These are phyloP conservation scores for Sicyos edulis DNA, from an alignment of 306 rosid genomes.

Conservation along the genomic window DNA sequence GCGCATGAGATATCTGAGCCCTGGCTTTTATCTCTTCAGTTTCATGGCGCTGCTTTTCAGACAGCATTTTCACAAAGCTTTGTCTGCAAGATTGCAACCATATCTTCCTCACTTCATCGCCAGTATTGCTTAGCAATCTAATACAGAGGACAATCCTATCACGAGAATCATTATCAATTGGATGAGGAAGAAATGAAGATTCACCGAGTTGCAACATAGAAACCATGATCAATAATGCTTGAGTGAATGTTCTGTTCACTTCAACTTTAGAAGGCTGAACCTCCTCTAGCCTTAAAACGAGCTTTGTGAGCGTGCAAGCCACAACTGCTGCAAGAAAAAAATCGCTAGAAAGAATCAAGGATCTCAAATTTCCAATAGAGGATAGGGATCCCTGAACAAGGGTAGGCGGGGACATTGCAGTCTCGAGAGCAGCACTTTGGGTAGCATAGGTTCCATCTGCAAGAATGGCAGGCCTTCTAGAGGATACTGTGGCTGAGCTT, in stretches of 20 bases:
- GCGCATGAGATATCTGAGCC: constrained; percentile 85
- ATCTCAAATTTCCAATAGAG: constrained; percentile 79
- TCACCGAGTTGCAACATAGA: constrained; percentile 89
- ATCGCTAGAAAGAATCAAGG: constrained; percentile 83
- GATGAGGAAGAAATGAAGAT: constrained; percentile 80
- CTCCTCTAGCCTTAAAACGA: constrained; percentile 83
- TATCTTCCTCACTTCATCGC: constrained; percentile 65
- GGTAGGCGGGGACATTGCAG: constrained; percentile 82
- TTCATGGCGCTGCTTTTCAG: constrained; percentile 82
- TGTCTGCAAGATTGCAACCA: constrained; percentile 88
- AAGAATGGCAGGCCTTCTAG: constrained; percentile 90
- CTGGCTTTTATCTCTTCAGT: constrained; percentile 76
- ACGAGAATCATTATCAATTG: constrained; percentile 78
- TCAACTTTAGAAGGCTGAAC: constrained; percentile 83
- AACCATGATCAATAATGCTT: constrained; percentile 71
- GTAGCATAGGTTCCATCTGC: constrained; percentile 99
- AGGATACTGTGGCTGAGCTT: constrained; percentile 61
- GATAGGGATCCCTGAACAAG: constrained; percentile 70
- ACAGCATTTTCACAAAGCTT: constrained; percentile 94
- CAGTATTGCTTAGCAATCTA: constrained; percentile 64
- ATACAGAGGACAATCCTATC: constrained; percentile 85
- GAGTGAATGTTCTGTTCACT: constrained; percentile 62
- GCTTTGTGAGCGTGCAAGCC: constrained; percentile 83
- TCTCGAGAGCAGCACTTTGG: constrained; percentile 93
- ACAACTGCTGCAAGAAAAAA: constrained; percentile 89